Evolutionary conservation across 345 rosid genomes (phyloP), one percentile per base, ranked within the genome.

Genomic region (Psidium friedrichsthalianum): DNA sequence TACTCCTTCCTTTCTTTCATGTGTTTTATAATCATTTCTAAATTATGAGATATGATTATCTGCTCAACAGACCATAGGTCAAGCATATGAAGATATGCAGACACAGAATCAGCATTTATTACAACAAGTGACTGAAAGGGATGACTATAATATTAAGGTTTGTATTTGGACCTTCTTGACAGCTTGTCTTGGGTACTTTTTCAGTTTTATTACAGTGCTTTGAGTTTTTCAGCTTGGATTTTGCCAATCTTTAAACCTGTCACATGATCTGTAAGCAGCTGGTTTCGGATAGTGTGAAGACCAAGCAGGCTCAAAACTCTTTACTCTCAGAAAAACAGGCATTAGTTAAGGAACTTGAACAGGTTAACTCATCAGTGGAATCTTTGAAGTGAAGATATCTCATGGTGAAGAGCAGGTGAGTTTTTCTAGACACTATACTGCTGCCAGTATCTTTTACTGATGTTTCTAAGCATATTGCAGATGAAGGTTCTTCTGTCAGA

Each of bases 31-130:
- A 69, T 32, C 78, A 32, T 69, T 40, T 69, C 78, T 69, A 69
- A 69, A 69, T 21, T 69, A 69, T 69, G 47, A 32, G 20, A 69
- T 15, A 12, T 47, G 69, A 25, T 56, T 56, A 86, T 64, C 51
- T 82, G 82, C 84, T 36, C 86, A 87, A 53, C 90, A 97, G 99
- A 97, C 96, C 82, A 92, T 97, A 80, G 99, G 98, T 87, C 98
- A 95, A 92, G 98, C 98, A 84, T 97, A 95, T 83, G 98, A 96
- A 90, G 98, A 95, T 88, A 95, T 96, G 99, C 98, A 94, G 93
- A 90, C 94, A 51, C 99, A 95, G 89, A 95, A 97, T 89, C 97
- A 97, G 87, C 93, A 91, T 87, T 91, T 96, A 88, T 88, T 95
- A 90, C 98, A 93, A 87, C 98, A 95, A 90, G 93, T 97, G 88